Percentiles rank a stretch among this genome's conserved stretches.
Evolutionary conservation across 2,329 filamentous ascomycete species (phyloP).

Genomic region (Claviceps monticola): DNA sequence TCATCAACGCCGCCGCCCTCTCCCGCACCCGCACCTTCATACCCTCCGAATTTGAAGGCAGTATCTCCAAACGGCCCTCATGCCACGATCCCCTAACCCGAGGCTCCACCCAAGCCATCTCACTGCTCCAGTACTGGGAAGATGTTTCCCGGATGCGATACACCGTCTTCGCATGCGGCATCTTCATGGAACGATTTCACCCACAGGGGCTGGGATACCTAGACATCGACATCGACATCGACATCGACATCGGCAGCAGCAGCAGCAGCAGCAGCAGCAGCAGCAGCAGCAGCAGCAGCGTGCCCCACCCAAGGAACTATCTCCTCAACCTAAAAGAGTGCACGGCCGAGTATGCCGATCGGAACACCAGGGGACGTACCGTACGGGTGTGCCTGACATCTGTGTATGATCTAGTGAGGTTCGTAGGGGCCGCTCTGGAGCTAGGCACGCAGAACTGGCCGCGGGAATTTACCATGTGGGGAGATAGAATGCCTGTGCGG

Average conservation of each 20-base stretch:
- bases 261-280: too few relatives aligned
- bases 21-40: conserved; percentile 55
- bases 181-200: conserved; percentile 64
- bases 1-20: conserved; percentile 57
- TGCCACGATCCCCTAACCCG: conserved; percentile 46
- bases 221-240: conserved; percentile 17
- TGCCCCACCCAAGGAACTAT: too few relatives aligned
- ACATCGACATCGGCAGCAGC: too few relatives aligned
- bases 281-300: too few relatives aligned
- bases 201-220: conserved; percentile 48
- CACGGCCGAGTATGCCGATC: conserved; percentile 46
- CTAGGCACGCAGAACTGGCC: conserved; percentile 49
- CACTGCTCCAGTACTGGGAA: conserved; percentile 40
- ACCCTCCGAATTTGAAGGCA: conserved; percentile 63
- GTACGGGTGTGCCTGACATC: conserved; percentile 55
- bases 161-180: conserved; percentile 59
- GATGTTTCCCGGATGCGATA: conserved; percentile 42
- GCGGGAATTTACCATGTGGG: conserved; percentile 51
- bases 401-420: conserved; percentile 55
- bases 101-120: conserved; percentile 41
- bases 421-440: conserved; percentile 55
- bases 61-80: conserved; percentile 36
- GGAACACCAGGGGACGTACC: conserved; percentile 32
- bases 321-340: conserved; percentile 14
- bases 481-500: conserved; percentile 48